These are phyloP conservation scores for Aureobasidium mangrovei DNA, from an alignment of 2,329 filamentous ascomycete species.

Conservation along the genomic window DNA sequence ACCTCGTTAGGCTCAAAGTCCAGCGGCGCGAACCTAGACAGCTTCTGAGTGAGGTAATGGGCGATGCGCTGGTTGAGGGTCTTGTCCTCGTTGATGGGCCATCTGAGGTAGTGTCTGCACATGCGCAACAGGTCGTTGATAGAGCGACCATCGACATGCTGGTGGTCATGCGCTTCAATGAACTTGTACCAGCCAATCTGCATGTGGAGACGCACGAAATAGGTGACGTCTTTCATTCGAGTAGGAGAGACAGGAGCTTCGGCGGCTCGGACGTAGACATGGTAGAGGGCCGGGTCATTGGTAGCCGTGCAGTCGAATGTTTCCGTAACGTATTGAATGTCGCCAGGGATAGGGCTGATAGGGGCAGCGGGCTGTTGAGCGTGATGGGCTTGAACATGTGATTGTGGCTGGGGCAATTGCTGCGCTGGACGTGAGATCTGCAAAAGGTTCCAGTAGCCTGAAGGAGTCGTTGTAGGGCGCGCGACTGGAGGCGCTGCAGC, in stretches of 20 bases:
- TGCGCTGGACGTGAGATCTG: too few species aligned
- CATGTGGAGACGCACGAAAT: neutral
- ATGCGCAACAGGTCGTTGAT: neutral
- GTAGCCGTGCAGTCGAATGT: neutral
- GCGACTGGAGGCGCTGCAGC: too few species aligned
- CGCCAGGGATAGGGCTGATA: neutral
- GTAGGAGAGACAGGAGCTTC: neutral
- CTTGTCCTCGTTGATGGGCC: neutral
- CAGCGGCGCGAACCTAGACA: neutral
- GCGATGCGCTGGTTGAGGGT: neutral
- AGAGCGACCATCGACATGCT: neutral
- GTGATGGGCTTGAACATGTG: neutral
- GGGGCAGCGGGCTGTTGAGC: neutral
- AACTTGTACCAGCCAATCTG: neutral
- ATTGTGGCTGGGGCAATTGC: too few species aligned
- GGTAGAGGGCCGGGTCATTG: neutral
- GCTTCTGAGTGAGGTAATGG: neutral
- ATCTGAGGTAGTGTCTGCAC: neutral
- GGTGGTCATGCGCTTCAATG: neutral
- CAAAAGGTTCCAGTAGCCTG: too few species aligned
- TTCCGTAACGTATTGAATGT: neutral
- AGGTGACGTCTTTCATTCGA: neutral
- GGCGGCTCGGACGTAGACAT: neutral
- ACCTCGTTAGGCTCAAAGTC: neutral
- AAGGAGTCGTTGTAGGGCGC: too few species aligned